Evolutionary conservation across 805 yeast species (phyloP).

Genomic region (Clavispora santaluciae): DNA sequence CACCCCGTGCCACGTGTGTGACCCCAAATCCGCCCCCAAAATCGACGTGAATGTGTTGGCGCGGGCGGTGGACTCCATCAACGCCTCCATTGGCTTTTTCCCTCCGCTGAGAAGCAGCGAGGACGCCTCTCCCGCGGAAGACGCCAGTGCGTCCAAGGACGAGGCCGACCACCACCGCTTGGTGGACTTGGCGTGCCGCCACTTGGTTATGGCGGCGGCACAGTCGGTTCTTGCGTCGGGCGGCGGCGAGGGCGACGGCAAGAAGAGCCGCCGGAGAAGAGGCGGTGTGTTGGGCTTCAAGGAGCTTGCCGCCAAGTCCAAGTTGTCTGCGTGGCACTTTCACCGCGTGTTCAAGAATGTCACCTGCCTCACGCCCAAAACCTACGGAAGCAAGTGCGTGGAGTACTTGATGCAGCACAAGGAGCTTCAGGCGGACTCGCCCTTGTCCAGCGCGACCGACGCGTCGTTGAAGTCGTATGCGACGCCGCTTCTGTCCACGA

Average conservation of each 20-base stretch:
- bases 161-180: constrained; percentile 66
- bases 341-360: constrained; percentile 85
- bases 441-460: background rate
- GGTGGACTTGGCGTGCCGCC: constrained; percentile 77
- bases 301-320: constrained; percentile 80
- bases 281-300: constrained; percentile 82
- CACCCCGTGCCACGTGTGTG: constrained; percentile 50
- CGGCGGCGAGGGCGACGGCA: constrained; percentile 9
- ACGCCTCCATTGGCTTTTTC: constrained; percentile 53
- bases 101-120: constrained; percentile 47
- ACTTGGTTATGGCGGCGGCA: constrained; percentile 77
- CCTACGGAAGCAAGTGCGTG: constrained; percentile 81
- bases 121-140: constrained; percentile 22
- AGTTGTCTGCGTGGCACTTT: constrained; percentile 87
- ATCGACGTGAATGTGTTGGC: constrained; percentile 44
- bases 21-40: constrained; percentile 43
- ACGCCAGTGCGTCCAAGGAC: constrained; percentile 43
- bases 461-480: constrained; percentile 1
- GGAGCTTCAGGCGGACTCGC: background rate
- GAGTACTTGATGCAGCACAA: constrained; percentile 41
- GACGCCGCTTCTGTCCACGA: constrained; percentile 5
- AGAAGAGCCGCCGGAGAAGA: constrained; percentile 51
- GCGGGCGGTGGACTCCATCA: constrained; percentile 50
- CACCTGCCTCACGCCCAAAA: constrained; percentile 83
- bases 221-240: constrained; percentile 20